A percentile compares a stretch with the other conserved stretches of the same genome.
Evolutionary conservation across 1,284 basidiomycete species (phyloP).

Genomic region (Ustanciosporium gigantosporum): DNA sequence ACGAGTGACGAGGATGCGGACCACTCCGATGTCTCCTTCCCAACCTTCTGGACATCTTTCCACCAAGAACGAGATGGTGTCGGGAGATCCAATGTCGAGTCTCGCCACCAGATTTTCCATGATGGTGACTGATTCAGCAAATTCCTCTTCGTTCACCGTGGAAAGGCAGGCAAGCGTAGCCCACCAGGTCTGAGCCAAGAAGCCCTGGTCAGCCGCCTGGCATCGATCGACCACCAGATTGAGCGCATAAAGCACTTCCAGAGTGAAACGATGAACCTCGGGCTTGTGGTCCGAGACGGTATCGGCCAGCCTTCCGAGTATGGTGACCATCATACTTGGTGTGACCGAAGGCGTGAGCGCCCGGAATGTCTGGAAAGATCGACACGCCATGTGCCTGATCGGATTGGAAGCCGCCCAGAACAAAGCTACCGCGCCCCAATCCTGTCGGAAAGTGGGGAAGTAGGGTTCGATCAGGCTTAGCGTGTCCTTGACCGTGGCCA

Average conservation of each 20-base stretch:
- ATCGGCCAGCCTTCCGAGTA: slow-evolving; percentile 81
- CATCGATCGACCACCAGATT: slow-evolving; percentile 70
- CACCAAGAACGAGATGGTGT: slow-evolving; percentile 70
- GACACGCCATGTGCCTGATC: slow-evolving; percentile 81
- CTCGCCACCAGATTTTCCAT: slow-evolving; percentile 73
- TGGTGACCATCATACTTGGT: slow-evolving; percentile 74
- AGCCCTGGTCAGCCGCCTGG: slow-evolving; percentile 68
- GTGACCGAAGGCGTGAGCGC: slow-evolving; percentile 76
- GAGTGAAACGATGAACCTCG: slow-evolving; percentile 79
- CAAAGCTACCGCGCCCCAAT: slow-evolving; percentile 80
- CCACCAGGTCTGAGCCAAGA: slow-evolving; percentile 84
- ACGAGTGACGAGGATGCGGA: slow-evolving; percentile 77
- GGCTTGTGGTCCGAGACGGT: slow-evolving; percentile 74
- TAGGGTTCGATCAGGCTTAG: slow-evolving; percentile 19
- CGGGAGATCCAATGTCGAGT: slow-evolving; percentile 73
- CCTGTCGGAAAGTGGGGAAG: slow-evolving; percentile 65
- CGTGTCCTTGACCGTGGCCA: slow-evolving; percentile 19
- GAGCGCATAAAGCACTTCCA: slow-evolving; percentile 80
- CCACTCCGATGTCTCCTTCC: slow-evolving; percentile 68
- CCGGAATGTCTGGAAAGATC: slow-evolving; percentile 87
- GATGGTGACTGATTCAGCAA: slow-evolving; percentile 71
- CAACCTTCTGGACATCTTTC: slow-evolving; percentile 75
- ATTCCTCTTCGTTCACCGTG: slow-evolving; percentile 82
- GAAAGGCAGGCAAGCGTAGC: slow-evolving; percentile 78
- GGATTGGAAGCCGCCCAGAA: slow-evolving; percentile 85